Evolutionary conservation across 2,329 filamentous ascomycete species (phyloP).

Genomic region (Thelonectria olida): DNA sequence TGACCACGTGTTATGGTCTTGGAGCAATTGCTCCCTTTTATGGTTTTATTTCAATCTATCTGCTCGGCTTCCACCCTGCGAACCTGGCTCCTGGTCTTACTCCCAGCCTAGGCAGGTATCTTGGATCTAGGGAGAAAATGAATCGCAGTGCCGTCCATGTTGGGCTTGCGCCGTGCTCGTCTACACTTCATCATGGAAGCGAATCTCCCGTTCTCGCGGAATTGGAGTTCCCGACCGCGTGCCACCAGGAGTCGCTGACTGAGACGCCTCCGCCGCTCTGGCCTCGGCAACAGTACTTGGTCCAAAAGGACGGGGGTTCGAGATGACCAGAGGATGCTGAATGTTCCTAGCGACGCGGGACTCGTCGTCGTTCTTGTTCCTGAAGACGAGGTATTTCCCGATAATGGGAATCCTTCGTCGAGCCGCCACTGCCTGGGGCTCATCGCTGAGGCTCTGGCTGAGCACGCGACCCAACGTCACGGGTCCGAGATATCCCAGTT

Average conservation of each 20-base stretch:
- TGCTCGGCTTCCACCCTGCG: too few relatives aligned
- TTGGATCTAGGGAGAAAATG: too few relatives aligned
- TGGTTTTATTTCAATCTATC: too few relatives aligned
- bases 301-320: conserved; percentile 20
- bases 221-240: conserved; percentile 3
- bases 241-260: not conserved
- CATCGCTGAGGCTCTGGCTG: conserved; percentile 37
- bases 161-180: too few relatives aligned
- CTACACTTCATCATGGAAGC: conserved; percentile 33
- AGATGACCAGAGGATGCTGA: conserved; percentile 21
- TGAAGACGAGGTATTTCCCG: conserved; percentile 22
- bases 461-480: conserved; percentile 60
- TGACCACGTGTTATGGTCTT: too few relatives aligned
- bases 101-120: too few relatives aligned
- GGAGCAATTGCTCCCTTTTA: too few relatives aligned
- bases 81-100: too few relatives aligned
- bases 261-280: not conserved
- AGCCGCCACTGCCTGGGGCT: conserved; percentile 2
- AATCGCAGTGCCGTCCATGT: too few relatives aligned
- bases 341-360: not conserved
- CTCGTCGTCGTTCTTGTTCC: not conserved
- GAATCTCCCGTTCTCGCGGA: conserved; percentile 29
- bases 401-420: conserved; percentile 33
- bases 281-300: not conserved
- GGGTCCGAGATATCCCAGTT: conserved; percentile 70